Evolutionary conservation across 1,284 basidiomycete genomes (phyloP).

Genomic region (Naganishia cerealis): DNA sequence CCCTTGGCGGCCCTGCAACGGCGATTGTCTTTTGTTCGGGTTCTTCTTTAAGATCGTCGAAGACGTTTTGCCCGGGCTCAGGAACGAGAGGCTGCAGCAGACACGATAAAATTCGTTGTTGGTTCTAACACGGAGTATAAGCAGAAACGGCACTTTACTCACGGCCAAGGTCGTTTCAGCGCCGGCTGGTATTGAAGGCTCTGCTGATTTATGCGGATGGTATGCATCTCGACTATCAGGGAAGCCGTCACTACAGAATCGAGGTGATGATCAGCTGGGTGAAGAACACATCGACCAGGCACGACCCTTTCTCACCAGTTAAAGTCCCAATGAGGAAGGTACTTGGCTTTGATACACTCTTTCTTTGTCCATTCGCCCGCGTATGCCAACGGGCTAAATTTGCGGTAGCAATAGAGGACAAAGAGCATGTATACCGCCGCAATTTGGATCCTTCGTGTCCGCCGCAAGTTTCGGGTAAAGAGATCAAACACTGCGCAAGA

Average conservation of each 20-base stretch:
- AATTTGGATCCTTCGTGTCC: slow-evolving; percentile 74
- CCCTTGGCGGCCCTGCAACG: slow-evolving; percentile 46
- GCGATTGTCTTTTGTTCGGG: slow-evolving; percentile 51
- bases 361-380: slow-evolving; percentile 81
- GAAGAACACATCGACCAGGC: neutral
- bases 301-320: slow-evolving; percentile 65
- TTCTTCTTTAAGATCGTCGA: slow-evolving; percentile 44
- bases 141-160: neutral
- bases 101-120: neutral
- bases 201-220: slow-evolving; percentile 8
- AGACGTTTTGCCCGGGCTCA: slow-evolving; percentile 52
- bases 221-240: slow-evolving; percentile 14
- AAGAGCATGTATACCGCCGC: slow-evolving; percentile 70
- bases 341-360: slow-evolving; percentile 74
- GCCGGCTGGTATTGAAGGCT: slow-evolving; percentile 45
- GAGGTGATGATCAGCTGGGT: neutral
- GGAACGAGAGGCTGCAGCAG: slow-evolving; percentile 46
- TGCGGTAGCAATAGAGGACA: slow-evolving; percentile 73
- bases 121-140: neutral
- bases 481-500: slow-evolving; percentile 80
- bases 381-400: slow-evolving; percentile 82
- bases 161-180: slow-evolving; percentile 39
- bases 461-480: slow-evolving; percentile 72
- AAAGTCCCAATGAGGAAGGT: slow-evolving; percentile 95
- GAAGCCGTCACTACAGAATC: slow-evolving; percentile 25